Evolutionary conservation across 1,284 basidiomycete genomes (phyloP), one percentile per base, ranked within the genome.

Genomic region (Exobasidium cylindrosporum): DNA sequence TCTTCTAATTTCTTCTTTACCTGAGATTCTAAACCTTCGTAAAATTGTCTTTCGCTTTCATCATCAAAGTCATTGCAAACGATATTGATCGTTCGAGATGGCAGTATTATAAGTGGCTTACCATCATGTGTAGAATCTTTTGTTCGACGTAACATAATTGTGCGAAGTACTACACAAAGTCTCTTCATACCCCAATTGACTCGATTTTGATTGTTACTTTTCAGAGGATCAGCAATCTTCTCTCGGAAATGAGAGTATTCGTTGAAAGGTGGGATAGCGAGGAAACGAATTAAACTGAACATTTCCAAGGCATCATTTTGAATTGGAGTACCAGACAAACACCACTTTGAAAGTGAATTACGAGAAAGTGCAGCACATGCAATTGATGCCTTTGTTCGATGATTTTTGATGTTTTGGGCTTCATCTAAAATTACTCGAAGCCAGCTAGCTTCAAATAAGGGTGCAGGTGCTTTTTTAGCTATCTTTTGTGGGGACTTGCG

Each of bases 321-420:
- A 80, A 79, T 66, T 26, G 81, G 81, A 28, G 81, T 82, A 17
- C 81, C 81, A 0, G 81, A 80, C 49, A 82, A 68, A 59, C 76
- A 79, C 81, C 81, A 82, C 1, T 68, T 66, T 13, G 74, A 60
- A 7, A 61, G 59, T 3, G 73, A 65, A 21, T 66, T 68, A 11
- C 55, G 47, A 0, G 69, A 81, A 10, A 98, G 83, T 0, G 84
- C 88, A 63, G 86, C 90, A 64, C 92, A 94, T 0, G 91, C 92
- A 46, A 87, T 83, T 0, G 76, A 88, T 30, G 86, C 85, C 78
- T 92, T 90, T 0, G 94, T 91, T 32, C 85, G 88, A 62, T 87
- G 84, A 74, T 97, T 96, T 84, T 97, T 97, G 83, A 98, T 97
- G 74, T 90, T 93, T 77, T 98, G 95, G 0, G 95, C 95, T 79